phyloP scores from a whole-genome alignment of 257 asterid genomes.

The Rehmannia glutinosa region DNA sequence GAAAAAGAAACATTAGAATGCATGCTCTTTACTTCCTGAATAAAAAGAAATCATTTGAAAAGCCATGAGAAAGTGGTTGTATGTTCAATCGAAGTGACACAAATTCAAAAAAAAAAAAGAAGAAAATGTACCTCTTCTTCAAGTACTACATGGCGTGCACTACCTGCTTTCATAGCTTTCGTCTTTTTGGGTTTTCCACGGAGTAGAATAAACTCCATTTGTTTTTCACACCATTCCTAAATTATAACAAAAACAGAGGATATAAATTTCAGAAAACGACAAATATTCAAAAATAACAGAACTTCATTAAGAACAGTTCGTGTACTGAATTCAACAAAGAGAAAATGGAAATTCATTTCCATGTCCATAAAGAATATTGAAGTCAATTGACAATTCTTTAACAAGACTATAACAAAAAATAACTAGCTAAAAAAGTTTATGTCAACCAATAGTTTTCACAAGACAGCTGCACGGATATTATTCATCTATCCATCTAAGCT shows the following conservation, averaged over 20 bases:
- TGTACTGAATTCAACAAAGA: slow-evolving; percentile 2
- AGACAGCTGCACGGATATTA: neutral
- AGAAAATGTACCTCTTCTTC: slow-evolving; percentile 66
- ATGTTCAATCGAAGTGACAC: neutral
- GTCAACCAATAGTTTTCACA: neutral
- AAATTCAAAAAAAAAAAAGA: neutral
- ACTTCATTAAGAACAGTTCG: neutral
- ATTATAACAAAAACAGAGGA: neutral
- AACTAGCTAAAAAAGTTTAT: neutral
- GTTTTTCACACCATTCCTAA: slow-evolving; percentile 98
- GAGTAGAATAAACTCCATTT: slow-evolving; percentile 55
- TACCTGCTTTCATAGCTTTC: slow-evolving; percentile 86
- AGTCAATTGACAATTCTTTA: neutral
- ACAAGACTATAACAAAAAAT: neutral
- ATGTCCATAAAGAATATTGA: neutral
- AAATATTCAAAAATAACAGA: neutral
- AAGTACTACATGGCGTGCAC: slow-evolving; percentile 71
- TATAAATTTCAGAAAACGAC: neutral
- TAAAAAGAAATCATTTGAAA: neutral
- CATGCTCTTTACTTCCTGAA: neutral
- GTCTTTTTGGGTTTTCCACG: slow-evolving; percentile 51
- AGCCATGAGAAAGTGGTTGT: neutral
- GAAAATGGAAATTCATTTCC: neutral
- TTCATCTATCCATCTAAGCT: neutral
- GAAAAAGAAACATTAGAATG: neutral